Base-by-base conservation (phyloP, 441 rosid species). In the Adansonia grandidieri region DNA sequence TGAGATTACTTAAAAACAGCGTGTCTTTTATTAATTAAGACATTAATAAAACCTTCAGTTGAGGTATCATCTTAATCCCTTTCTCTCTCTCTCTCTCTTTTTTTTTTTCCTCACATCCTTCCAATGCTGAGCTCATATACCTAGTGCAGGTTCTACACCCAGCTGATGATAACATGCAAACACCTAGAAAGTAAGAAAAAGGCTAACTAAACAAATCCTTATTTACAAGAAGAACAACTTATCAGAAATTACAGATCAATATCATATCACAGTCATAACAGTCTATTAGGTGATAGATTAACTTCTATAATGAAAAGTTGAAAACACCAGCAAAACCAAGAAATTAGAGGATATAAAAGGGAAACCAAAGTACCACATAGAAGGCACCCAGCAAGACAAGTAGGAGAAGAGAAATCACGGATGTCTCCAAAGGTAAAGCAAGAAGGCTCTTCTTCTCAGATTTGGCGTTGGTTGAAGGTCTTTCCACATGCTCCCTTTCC, bases 341-440 rank as follows among this genome's bases (percentile, higher is more conserved):
- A 54, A 61, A 71, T 28, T 44, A 63, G 28, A 71, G 47, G 24
- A 72, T 17, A 72, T 17, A 56, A 40, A 56, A 32, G 5, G 47
- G 75, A 71, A 71, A n/a, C 40, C 5, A 53, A 80, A 62, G 62
- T 95, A 97, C 99, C 99, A 95, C 99, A 73, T 97, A 97, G 92
- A 95, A 97, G 79, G 97, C 93, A 66, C 98, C 99, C 82, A 97
- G 87, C 86, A 97, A 84, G 81, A 97, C 87, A 65, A 95, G 95
- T 68, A 97, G 90, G 75, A 97, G 84, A 81, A 97, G 87, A 79
- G 91, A 92, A 82, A 97, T 78, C 71, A 91, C 67, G 66, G 99
- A 97, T 77, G 93, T 81, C 84, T 91, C 97, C 65, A 92, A 73
- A 72, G 99, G 99, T 79, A 97, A 90, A 81, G 89, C 97, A 79